A percentile compares a stretch with the other conserved stretches of the same genome.
These are phyloP conservation scores for Fusarium oxysporum DNA, from an alignment of 2,329 filamentous ascomycete species.

Conservation along the genomic window DNA sequence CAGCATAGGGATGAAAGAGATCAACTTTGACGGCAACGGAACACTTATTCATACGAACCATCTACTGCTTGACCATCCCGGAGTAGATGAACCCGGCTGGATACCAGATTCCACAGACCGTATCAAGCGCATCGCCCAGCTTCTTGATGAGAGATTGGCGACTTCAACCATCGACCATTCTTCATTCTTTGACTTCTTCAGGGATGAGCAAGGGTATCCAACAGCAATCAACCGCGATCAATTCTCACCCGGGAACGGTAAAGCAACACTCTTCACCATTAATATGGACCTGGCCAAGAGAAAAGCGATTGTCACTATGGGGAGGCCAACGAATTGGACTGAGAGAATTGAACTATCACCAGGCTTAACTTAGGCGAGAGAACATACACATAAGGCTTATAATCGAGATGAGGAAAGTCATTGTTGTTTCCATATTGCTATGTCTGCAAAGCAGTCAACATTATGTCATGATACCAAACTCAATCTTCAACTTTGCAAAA, in stretches of 20 bases:
- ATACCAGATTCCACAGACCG: conserved; percentile 28
- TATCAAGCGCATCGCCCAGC: conserved; percentile 8
- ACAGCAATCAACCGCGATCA: conserved; percentile 31
- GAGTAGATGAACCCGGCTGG: conserved; percentile 30
- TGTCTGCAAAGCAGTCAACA: fast-evolving
- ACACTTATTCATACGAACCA: conserved; percentile 37
- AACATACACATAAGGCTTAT: background rate
- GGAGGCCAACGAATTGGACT: conserved; percentile 21
- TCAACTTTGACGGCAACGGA: conserved; percentile 8
- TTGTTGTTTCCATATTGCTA: background rate
- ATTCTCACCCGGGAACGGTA: background rate
- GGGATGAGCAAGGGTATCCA: conserved; percentile 36
- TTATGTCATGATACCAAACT: fast-evolving
- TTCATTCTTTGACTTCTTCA: conserved; percentile 33
- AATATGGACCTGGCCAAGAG: conserved; percentile 27
- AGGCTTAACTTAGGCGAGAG: background rate
- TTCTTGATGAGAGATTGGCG: background rate
- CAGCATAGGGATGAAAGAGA: conserved; percentile 28
- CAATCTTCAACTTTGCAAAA: fast-evolving
- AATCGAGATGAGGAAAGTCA: background rate
- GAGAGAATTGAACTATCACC: conserved; percentile 15
- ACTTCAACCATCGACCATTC: background rate
- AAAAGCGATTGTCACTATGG: conserved; percentile 19
- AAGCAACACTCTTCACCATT: conserved; percentile 37
- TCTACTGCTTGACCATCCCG: conserved; percentile 30